phyloP scores from a whole-genome alignment of 257 asterid genomes.

The Penstemon barbatus region DNA sequence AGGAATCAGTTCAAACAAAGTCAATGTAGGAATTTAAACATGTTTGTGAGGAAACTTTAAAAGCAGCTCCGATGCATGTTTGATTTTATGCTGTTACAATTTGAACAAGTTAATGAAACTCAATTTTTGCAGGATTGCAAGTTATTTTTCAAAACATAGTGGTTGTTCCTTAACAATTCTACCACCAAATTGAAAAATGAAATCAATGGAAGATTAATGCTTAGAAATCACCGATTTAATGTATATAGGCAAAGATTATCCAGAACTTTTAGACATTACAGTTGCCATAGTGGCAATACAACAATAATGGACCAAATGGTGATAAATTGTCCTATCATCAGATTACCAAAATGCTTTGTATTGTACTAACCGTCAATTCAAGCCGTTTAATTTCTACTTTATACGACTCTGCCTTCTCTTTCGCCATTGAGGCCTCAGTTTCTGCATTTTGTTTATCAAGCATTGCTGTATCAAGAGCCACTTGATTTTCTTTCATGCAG shows the following conservation, averaged over 20 bases:
- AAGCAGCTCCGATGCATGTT: not conserved
- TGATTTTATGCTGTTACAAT: slow-evolving; percentile 12
- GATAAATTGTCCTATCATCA: slow-evolving; percentile 19
- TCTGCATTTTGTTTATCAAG: slow-evolving; percentile 73
- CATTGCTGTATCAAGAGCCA: slow-evolving; percentile 67
- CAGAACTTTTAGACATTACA: slow-evolving; percentile 12
- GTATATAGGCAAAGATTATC: slow-evolving; percentile 16
- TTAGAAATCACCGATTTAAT: not conserved
- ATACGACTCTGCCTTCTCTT: slow-evolving; percentile 64
- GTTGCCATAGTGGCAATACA: slow-evolving; percentile 3
- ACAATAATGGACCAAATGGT: slow-evolving; percentile 1
- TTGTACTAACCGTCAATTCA: slow-evolving; percentile 67
- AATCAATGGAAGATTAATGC: slow-evolving; percentile 15
- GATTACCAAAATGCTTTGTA: not conserved
- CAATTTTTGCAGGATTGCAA: slow-evolving; percentile 12
- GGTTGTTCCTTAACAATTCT: slow-evolving; percentile 8
- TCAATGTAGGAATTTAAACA: slow-evolving; percentile 24
- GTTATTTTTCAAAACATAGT: not conserved
- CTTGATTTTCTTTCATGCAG: slow-evolving; percentile 66
- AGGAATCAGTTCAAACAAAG: slow-evolving; percentile 33
- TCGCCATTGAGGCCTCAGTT: slow-evolving; percentile 63
- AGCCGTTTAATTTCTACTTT: slow-evolving; percentile 75
- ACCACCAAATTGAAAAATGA: not conserved
- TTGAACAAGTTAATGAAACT: slow-evolving; percentile 6
- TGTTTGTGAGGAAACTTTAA: slow-evolving; percentile 9